Base-by-base conservation (phyloP, 2,329 filamentous ascomycete genomes). In the Claviceps paspali region DNA sequence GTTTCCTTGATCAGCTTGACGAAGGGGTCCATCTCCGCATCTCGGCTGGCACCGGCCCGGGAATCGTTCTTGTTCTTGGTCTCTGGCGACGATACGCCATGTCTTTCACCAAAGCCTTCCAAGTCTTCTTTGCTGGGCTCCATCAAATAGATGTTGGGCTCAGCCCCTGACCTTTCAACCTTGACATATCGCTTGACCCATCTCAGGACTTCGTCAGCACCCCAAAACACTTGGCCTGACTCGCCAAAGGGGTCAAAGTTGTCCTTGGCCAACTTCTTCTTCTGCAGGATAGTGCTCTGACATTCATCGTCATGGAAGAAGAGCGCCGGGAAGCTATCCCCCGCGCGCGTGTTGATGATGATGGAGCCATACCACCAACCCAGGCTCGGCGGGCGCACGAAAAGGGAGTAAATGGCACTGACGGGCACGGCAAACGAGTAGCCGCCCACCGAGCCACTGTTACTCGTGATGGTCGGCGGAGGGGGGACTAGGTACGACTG, bases 281-380 rank as follows among this genome's bases (percentile, higher is more conserved):
- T 85, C 59, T 96, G 88, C 39, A 92, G 61, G 17, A 96, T 93
- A 0, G 91, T 98, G 37, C 82, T 92, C 59, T 94, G 82, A 52
- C 91, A 98, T 62, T 98, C 91, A 44, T 78, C 86, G 52, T 98
- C 91, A 55, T 98, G 91, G 61, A 98, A 98, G 62, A 98, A 98
- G 1, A 98, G 64, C 0, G 91, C 86, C 0, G 91, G 91, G 47
- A 96, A 94, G 54, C 83, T 91, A 54, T 96, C 87, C 3, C 92
- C 92, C 1, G 81, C 77, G 10, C 82, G 70, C 1, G 83, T 85
- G 55, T 98, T 98, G 62, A 98, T 84, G 40, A 98, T 80, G 21
- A 98, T 62, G 44, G 86, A 94, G 24, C 91, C 91, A 55, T 92
- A 95, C 91, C 91, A 98, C 92, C 91, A 98, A 12, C 91, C 92